Conservation (phyloP, 495 filamentous ascomycete genomes). For the Podospora appendiculata region DNA sequence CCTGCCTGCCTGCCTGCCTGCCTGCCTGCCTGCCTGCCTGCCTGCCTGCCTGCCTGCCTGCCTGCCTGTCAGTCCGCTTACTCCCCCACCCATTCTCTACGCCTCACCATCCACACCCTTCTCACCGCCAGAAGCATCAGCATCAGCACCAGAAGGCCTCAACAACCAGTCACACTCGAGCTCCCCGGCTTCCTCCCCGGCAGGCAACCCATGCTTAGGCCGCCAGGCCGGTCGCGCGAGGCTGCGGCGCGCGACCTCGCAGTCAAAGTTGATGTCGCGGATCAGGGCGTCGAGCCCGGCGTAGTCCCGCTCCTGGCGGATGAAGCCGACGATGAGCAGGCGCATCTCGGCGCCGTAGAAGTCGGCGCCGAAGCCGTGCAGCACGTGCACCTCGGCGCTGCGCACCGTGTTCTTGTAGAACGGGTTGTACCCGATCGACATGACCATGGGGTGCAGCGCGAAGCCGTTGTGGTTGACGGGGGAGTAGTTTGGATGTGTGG, state of each 20-base stretch:
- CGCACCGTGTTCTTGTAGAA: constrained; percentile 84
- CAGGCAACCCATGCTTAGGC: constrained; percentile 27
- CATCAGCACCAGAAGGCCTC: too few species aligned
- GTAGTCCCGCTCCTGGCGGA: constrained; percentile 87
- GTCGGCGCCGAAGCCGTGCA: constrained; percentile 63
- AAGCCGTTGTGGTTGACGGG: neutral
- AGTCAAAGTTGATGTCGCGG: constrained; percentile 81
- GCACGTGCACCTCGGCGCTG: constrained; percentile 85
- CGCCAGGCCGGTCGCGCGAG: constrained; percentile 62
- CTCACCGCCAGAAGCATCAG: too few species aligned
- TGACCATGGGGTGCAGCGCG: constrained; percentile 71
- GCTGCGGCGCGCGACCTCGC: constrained; percentile 71
- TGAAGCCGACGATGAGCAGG: constrained; percentile 74
- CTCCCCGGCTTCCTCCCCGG: constrained; percentile 11
- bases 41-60: too few species aligned
- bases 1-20: too few species aligned
- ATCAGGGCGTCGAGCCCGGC: constrained; percentile 72
- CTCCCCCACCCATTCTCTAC: too few species aligned
- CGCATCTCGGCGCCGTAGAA: constrained; percentile 82
- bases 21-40: too few species aligned
- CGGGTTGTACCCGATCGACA: constrained; percentile 94
- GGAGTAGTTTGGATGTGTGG: constrained; percentile 28
- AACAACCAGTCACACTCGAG: constrained; percentile 35
- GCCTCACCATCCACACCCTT: too few species aligned
- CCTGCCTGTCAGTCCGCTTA: too few species aligned